Conservation (phyloP, 257 asterid genomes). For the Solanum peruvianum region DNA sequence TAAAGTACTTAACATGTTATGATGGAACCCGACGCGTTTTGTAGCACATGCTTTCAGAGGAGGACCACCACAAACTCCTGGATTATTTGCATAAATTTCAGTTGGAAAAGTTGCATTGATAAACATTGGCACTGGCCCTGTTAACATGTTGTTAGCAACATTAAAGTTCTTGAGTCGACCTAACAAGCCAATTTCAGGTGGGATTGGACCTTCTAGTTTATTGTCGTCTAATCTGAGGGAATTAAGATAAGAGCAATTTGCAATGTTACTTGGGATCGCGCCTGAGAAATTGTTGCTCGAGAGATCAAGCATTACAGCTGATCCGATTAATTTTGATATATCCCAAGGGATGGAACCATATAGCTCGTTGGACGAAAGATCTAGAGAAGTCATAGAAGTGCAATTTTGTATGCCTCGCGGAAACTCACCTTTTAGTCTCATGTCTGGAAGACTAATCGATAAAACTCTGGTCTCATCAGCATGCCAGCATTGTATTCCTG, state of each 20-base stretch:
- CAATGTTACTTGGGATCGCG: neutral
- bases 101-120: neutral
- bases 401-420: neutral
- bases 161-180: neutral
- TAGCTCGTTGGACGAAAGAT: neutral
- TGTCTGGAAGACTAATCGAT: neutral
- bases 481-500: neutral
- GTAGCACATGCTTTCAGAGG: accelerated
- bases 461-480: neutral
- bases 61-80: neutral
- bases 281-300: neutral
- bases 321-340: neutral
- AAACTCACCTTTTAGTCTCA: neutral
- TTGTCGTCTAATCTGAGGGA: neutral
- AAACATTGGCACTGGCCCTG: neutral
- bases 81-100: neutral
- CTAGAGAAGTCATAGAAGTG: neutral
- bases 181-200: accelerated
- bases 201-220: neutral
- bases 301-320: accelerated
- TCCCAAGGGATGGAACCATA: neutral
- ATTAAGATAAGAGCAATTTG: neutral
- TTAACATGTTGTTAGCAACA: neutral
- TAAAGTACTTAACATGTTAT: too few species aligned
- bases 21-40: neutral